Percentiles rank a stretch among this genome's conserved stretches.
Conservation (phyloP, 2,329 filamentous ascomycete species). For the Aspergillus felis region DNA sequence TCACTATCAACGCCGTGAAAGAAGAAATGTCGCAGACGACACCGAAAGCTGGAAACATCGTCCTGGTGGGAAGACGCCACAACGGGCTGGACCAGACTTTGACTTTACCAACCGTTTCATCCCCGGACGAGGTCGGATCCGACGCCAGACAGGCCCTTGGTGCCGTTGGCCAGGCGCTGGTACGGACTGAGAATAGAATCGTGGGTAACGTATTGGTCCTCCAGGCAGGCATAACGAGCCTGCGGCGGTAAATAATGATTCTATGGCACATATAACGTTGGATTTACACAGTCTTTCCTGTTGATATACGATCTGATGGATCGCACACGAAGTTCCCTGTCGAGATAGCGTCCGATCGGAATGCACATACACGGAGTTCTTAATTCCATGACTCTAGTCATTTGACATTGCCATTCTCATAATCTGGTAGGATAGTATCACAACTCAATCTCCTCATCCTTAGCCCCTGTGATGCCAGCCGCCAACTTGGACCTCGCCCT, state of each 20-base stretch:
- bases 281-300: background rate
- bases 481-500: conserved; percentile 30
- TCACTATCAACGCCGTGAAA: conserved; percentile 52
- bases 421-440: background rate
- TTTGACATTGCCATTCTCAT: no score
- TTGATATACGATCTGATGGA: background rate
- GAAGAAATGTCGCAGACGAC: conserved; percentile 58
- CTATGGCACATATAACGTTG: background rate
- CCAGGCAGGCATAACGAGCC: conserved; percentile 50
- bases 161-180: conserved; percentile 36
- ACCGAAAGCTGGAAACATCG: conserved; percentile 66
- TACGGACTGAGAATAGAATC: conserved; percentile 56
- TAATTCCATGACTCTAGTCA: no score
- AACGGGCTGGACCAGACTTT: conserved; percentile 9
- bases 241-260: background rate
- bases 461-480: background rate
- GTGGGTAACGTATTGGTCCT: conserved; percentile 67
- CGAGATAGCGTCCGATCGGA: no score
- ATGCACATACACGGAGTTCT: no score
- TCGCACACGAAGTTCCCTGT: no score
- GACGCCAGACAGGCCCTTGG: conserved; percentile 32
- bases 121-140: conserved; percentile 35
- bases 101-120: conserved; percentile 10
- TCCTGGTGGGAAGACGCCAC: conserved; percentile 59
- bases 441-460: background rate